A percentile compares a stretch with the other conserved stretches of the same genome.
These are phyloP conservation scores for Didymella arachidicola DNA, from an alignment of 2,329 filamentous ascomycete species.

Conservation along the genomic window DNA sequence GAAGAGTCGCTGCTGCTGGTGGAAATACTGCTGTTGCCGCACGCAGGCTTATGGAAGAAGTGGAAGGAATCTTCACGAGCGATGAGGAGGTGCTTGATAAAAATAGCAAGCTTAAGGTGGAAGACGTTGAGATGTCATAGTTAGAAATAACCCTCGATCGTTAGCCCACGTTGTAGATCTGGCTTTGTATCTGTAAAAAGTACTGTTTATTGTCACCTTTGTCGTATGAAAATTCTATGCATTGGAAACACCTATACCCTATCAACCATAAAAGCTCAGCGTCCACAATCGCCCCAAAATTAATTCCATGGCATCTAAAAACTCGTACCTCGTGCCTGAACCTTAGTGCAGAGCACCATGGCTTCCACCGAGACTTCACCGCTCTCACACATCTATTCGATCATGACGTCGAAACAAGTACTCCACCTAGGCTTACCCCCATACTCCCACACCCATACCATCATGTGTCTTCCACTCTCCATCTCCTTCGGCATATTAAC, in stretches of 20 bases:
- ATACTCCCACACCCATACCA: slow-evolving; percentile 40
- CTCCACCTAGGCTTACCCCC: slow-evolving; percentile 27
- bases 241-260: neutral
- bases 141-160: neutral
- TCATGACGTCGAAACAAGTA: slow-evolving; percentile 40
- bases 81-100: neutral
- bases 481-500: slow-evolving; percentile 35
- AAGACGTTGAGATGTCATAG: neutral
- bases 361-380: neutral
- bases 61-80: neutral
- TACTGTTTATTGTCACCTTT: neutral
- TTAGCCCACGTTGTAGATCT: neutral
- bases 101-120: neutral
- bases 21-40: neutral
- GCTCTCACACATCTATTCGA: slow-evolving; percentile 13
- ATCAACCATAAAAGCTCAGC: neutral
- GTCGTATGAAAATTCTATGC: neutral
- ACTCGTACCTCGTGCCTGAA: neutral
- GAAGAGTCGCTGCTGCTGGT: neutral
- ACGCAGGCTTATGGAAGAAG: neutral
- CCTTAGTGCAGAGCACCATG: neutral
- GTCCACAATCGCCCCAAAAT: neutral
- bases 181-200: neutral
- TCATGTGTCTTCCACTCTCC: slow-evolving; percentile 38
- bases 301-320: neutral